Evolutionary conservation across 768 basidiomycete species (phyloP).

Genomic region (Neoboletus subvelutipes): DNA sequence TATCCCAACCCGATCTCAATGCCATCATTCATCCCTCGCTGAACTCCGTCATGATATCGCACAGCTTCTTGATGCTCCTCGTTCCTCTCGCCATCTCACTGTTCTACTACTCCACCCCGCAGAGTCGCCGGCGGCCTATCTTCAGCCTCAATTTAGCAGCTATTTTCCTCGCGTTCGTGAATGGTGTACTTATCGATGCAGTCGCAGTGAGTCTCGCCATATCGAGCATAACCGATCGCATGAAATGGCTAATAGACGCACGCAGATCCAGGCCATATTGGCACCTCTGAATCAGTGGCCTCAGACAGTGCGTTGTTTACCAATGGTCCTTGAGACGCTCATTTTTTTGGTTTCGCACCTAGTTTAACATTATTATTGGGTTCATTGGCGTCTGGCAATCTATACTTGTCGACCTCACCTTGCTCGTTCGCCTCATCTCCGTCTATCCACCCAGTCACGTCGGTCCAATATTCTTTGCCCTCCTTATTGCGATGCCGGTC

Average conservation of each 20-base stretch:
- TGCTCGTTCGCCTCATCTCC: slow-evolving; percentile 24
- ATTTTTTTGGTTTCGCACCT: neutral
- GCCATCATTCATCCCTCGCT: slow-evolving; percentile 11
- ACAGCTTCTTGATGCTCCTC: slow-evolving; percentile 20
- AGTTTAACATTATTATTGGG: slow-evolving; percentile 18
- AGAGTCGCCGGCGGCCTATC: slow-evolving; percentile 17
- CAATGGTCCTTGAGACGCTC: neutral
- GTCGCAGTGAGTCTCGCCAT: slow-evolving; percentile 4
- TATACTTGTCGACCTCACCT: slow-evolving; percentile 24
- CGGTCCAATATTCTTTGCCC: slow-evolving; percentile 5
- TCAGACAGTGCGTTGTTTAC: neutral
- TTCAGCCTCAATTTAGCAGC: slow-evolving; percentile 19
- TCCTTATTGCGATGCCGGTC: slow-evolving; percentile 16
- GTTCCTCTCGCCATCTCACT: slow-evolving; percentile 18
- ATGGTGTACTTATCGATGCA: slow-evolving; percentile 12
- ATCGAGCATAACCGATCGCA: neutral
- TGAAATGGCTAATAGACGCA: neutral
- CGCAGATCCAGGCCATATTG: slow-evolving; percentile 25
- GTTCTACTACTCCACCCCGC: slow-evolving; percentile 14
- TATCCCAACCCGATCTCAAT: neutral
- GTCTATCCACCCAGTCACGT: slow-evolving; percentile 20
- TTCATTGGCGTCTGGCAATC: slow-evolving; percentile 18
- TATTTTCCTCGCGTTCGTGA: slow-evolving; percentile 12
- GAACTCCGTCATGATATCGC: slow-evolving; percentile 22
- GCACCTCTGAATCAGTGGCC: slow-evolving; percentile 18